Evolutionary conservation across 164 flowering plant species (phyloP), one percentile per base, ranked within the genome.

Genomic region (Tetracentron sinense): DNA sequence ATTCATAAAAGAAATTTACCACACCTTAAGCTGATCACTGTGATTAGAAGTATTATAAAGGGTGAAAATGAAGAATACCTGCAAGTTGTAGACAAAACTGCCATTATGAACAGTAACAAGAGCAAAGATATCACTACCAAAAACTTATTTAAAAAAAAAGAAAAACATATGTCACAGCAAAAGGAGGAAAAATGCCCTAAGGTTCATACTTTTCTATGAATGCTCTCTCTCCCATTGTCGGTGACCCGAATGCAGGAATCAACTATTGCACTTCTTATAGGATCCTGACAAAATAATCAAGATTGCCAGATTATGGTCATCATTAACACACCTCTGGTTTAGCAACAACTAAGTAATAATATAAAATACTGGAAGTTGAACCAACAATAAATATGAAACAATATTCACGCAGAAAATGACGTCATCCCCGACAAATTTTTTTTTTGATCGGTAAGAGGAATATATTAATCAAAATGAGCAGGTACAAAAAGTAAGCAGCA

Each of bases 41-140:
- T 85, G 85, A 69, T 88, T 76, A 22, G 86, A 78, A 46, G 90
- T 76, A 67, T 84, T 90, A 56, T 78, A 80, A n/a, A 93, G 79
- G 30, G 96, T 84, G 72, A 93, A 90, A 71, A 90, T 79, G 77
- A 88, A 93, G 59, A 93, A 76, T 15, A 81, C 86, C 98, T 93
- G 83, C 82, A 74, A 69, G 58, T 59, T 54, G 38, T 57, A 58
- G 42, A 26, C 44, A 26, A 61, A 50, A 35, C 4, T 58, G 17
- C 16, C 62, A 25, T 22, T 20, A 19, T n/a, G 23, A 17, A 19
- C 50, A 6, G 6, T 16, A 21, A 49, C 23, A 49, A 21, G 52
- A 49, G 26, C 23, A n/a, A 49, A 49, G 5, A 21, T 21, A 4
- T 49, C 6, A 20, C 15, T 57, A 66, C 15, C 49, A 31, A 25